phyloP scores from a whole-genome alignment of 139 green algal genomes.

The Tetraselmis striata region DNA sequence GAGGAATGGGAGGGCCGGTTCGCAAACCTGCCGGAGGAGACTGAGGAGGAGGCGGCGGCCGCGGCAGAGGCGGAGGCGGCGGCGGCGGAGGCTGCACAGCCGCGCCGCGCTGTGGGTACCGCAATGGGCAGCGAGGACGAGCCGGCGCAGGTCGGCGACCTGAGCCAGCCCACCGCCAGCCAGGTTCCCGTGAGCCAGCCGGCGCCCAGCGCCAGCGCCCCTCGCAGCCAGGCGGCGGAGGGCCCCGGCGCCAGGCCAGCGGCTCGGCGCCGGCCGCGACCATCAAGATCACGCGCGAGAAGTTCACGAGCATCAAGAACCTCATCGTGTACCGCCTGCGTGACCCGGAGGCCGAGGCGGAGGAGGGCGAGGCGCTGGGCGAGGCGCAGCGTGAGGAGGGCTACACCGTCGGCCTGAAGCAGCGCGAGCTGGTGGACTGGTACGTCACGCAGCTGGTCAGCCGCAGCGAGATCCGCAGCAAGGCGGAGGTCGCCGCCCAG shows the following conservation, averaged over 20 bases:
- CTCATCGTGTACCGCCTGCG: not conserved
- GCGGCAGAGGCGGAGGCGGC: too few species aligned
- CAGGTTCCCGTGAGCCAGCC: not conserved
- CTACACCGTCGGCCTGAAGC: slow-evolving; percentile 34
- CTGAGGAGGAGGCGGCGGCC: slow-evolving; percentile 1
- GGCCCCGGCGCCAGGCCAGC: not conserved
- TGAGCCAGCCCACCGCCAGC: not conserved
- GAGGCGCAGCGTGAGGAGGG: slow-evolving; percentile 17
- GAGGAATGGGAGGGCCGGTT: not conserved
- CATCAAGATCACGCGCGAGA: not conserved
- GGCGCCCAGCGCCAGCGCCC: not conserved
- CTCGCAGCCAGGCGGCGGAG: not conserved
- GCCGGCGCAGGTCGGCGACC: not conserved
- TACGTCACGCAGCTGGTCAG: slow-evolving; percentile 67
- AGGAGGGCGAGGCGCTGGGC: slow-evolving; percentile 29
- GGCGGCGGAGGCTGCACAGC: too few species aligned
- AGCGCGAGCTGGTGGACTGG: slow-evolving; percentile 76
- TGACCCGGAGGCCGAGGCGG: slow-evolving; percentile 3
- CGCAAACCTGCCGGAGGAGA: slow-evolving; percentile 4
- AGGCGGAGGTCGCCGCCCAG: slow-evolving; percentile 32
- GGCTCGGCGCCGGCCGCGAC: too few species aligned
- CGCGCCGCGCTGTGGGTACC: too few species aligned
- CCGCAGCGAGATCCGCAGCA: slow-evolving; percentile 28
- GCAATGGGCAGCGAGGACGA: not conserved
- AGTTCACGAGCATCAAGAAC: not conserved